Evolutionary conservation across 2,329 filamentous ascomycete genomes (phyloP).

Genomic region (Aspergillus pseudoterreus): DNA sequence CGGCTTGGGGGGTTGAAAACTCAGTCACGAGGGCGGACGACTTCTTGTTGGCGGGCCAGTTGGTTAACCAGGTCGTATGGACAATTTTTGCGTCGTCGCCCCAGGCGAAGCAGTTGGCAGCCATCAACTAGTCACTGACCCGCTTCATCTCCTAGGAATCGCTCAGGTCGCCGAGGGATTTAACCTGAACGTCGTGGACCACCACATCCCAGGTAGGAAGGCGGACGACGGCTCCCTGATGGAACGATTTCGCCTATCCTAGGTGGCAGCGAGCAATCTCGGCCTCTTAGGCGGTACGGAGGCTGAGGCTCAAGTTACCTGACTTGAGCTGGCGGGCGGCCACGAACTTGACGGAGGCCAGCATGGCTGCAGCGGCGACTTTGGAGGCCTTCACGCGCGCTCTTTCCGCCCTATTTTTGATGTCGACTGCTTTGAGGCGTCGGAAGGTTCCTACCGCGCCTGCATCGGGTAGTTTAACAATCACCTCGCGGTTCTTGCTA

Average conservation of each 20-base stretch:
- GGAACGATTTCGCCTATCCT: neutral
- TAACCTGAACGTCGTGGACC: neutral
- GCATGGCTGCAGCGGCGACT: too few relatives aligned
- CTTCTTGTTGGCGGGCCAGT: neutral
- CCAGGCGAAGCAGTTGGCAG: neutral
- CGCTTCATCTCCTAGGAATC: neutral
- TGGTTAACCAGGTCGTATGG: neutral
- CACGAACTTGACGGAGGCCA: too few relatives aligned
- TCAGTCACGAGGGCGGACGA: neutral
- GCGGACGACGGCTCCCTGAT: neutral
- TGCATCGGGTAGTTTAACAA: too few relatives aligned
- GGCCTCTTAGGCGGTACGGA: neutral
- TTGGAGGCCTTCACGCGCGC: too few relatives aligned
- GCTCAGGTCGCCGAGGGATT: neutral
- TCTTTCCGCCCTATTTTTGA: too few relatives aligned
- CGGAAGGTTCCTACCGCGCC: too few relatives aligned
- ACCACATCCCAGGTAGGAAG: neutral
- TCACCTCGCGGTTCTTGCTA: too few relatives aligned
- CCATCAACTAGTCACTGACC: neutral
- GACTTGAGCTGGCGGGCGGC: too few relatives aligned
- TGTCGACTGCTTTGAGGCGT: too few relatives aligned
- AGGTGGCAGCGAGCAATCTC: neutral
- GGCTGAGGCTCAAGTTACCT: neutral
- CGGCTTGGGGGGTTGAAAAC: neutral
- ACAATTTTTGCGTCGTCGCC: neutral